phyloP scores from a whole-genome alignment of 768 basidiomycete genomes.

The Krasilnikovozyma curviuscula region DNA sequence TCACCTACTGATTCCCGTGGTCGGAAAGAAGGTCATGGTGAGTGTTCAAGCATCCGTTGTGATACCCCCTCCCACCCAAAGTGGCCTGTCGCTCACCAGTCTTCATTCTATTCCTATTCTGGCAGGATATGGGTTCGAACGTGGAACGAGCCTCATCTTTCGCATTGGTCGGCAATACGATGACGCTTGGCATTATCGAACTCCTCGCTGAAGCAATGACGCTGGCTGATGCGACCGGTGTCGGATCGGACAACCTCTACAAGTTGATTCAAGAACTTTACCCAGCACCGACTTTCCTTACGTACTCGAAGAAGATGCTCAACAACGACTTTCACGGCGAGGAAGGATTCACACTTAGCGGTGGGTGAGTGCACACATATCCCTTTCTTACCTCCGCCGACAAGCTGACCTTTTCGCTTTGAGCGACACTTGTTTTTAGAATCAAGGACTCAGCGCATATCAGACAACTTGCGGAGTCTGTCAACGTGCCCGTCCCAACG shows the following conservation, averaged over 20 bases:
- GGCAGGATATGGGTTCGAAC: conserved; percentile 42
- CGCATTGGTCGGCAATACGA: conserved; percentile 23
- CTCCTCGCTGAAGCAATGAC: conserved; percentile 67
- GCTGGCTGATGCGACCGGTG: conserved; percentile 63
- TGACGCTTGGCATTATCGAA: conserved; percentile 34
- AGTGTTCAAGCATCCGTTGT: not conserved
- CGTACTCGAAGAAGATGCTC: conserved; percentile 38
- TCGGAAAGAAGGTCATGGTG: conserved; percentile 47
- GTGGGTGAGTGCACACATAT: too few species aligned
- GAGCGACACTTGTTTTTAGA: not conserved
- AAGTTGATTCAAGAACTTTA: conserved; percentile 36
- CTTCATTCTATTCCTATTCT: not conserved
- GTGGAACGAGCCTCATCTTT: conserved; percentile 48
- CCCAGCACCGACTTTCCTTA: conserved; percentile 40
- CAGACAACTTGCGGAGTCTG: conserved; percentile 44
- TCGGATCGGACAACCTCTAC: conserved; percentile 41
- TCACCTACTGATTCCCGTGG: conserved; percentile 50
- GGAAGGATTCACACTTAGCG: conserved; percentile 57
- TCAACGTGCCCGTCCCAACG: conserved; percentile 25
- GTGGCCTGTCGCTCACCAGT: too few species aligned
- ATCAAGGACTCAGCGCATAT: conserved; percentile 28
- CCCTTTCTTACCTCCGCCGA: too few species aligned
- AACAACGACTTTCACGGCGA: conserved; percentile 54
- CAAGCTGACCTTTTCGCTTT: not conserved
- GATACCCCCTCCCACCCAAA: not conserved